Evolutionary conservation across 352 stramenopile species (phyloP), one percentile per base, ranked within the genome.

Genomic region (Globisporangium perplexum): DNA sequence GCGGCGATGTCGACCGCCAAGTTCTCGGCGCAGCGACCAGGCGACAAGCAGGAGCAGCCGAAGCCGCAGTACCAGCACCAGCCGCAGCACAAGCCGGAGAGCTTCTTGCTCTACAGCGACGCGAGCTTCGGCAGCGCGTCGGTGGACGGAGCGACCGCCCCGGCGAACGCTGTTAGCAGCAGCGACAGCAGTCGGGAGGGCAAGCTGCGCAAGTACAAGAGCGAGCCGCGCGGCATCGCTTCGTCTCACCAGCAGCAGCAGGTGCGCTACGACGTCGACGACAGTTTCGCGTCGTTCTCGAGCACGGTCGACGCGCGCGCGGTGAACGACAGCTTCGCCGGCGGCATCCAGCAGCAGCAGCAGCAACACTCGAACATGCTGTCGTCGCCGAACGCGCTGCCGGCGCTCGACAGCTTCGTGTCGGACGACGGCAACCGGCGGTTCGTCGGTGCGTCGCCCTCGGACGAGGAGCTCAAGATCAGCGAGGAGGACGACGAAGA

Each of bases 401-500:
- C 47, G 53, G 20, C 60, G 43, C 7, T 59, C 8, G 68, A 77
- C 54, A 81, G 73, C 50, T 80, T 78, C 46, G 51, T 74, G 35
- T 79, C 71, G 53, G 69, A 76, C 38, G 56, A 53, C 10, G 24
- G 49, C 26, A 20, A 42, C 33, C 33, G 33, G 35, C 73, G 63
- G 44, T 70, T 72, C 61, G 59, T 48, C 20, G 65, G 76, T 18
- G 57, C 65, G 33, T 65, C 74, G 30, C 31, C 66, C 12, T 49
- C 69, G 10, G 67, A 67, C n/a, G 65, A 78, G 15, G 33, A 39
- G 33, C 11, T 39, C 33, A 39, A 39, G 33, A 39, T 39, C 47
- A 60, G 44, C 47, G 71, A 88, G 23, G 67, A 77, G 20, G 72
- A 85, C 51, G 62, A 44, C 10, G 73, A 77, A 8, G 62, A 62